Conservation (phyloP, 108 stramenopile genomes). For the Pseudonitzschia multistriata region DNA sequence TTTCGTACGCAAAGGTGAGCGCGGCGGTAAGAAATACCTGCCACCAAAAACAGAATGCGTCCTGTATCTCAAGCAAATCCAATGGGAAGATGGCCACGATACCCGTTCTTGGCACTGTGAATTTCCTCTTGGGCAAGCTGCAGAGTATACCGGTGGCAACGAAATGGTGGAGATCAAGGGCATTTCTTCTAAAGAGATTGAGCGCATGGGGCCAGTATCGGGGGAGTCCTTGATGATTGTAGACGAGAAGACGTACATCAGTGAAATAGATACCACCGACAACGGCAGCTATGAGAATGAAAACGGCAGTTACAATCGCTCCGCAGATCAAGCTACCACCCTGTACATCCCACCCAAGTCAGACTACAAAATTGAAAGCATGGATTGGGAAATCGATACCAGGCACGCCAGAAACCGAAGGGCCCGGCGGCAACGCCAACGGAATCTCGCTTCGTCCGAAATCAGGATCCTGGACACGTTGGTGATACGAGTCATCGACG, state of each 20-base stretch:
- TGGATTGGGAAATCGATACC: background rate
- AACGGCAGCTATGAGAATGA: background rate
- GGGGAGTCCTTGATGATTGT: background rate
- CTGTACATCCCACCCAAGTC: background rate
- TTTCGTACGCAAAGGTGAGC: too few species aligned
- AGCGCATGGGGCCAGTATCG: background rate
- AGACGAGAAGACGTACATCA: background rate
- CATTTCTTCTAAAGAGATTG: background rate
- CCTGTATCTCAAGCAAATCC: slow-evolving; percentile 1
- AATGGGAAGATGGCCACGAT: slow-evolving; percentile 5
- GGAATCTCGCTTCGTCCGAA: background rate
- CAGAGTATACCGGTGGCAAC: background rate
- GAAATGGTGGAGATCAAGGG: background rate
- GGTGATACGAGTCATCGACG: background rate
- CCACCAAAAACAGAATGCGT: slow-evolving; percentile 5
- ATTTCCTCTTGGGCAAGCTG: background rate
- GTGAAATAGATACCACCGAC: background rate
- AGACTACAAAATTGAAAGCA: background rate
- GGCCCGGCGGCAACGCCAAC: background rate
- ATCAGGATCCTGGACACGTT: background rate
- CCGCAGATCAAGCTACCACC: background rate
- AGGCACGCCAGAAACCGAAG: background rate
- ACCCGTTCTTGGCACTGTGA: background rate
- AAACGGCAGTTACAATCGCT: background rate
- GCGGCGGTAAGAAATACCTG: too few species aligned